Evolutionary conservation across 23 red algal species (phyloP), one percentile per base, ranked within the genome.

Genomic region (Pyropia yezoensis): DNA sequence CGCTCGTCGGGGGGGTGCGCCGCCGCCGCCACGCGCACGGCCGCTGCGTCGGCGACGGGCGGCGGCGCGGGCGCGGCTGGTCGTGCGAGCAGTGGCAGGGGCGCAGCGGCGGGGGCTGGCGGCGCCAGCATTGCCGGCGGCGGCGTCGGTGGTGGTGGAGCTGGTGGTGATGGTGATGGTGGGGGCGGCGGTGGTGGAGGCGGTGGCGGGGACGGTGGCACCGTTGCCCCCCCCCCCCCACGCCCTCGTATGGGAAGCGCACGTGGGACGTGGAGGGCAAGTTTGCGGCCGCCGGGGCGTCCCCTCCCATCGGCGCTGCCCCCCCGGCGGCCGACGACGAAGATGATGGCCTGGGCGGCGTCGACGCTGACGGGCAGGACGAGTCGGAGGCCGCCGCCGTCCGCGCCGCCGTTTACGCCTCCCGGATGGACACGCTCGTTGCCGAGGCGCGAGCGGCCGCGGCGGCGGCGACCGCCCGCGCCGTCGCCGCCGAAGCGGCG

Each of bases 401-500:
- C 11, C 67, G 74, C 32, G 68, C 79, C n/a, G 79, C 79, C n/a
- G 61, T 84, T 23, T 84, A 84, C 51, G 79, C 68, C 24, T 74
- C 68, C 7, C 67, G 68, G 18, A 72, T 84, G 79, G 66, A 84
- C 53, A 52, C 61, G 18, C 68, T 65, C 29, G 68, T 84, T 18
- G 70, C 66, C 29, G 79, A 84, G 9, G 66, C 73, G 56, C 68
- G 79, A 7, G 34, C 61, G 15, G 66, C 59, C 29, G 27, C 74
- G 34, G 79, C 39, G 7, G 39, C 39, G 4, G 39, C 39, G 39
- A 47, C 39, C 39, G 39, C 39, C 39, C 4, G 4, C 7, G 39
- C 39, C 4, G 39, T 8, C 39, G 39, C 39, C 7, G 39, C 39
- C 39, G 9, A 47, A 8, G 39, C 39, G 6, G 11, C 39, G 4